These are phyloP conservation scores for Cucumis cinereus DNA, from an alignment of 306 rosid genomes.

Conservation along the genomic window DNA sequence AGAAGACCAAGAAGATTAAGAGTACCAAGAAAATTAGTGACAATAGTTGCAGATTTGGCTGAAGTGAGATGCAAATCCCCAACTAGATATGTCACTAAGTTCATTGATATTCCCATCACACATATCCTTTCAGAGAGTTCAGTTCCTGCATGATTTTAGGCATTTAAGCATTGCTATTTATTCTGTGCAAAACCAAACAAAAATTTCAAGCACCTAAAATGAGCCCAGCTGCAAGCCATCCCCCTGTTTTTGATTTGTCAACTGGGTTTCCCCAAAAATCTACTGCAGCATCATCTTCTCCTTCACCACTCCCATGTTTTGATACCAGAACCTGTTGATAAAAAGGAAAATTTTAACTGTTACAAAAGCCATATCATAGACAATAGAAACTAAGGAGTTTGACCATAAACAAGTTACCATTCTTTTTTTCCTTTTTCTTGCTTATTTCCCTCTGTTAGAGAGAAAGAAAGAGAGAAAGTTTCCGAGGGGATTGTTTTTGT, in stretches of 20 bases:
- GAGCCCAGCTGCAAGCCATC: slow-evolving; percentile 90
- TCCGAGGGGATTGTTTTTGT: neutral
- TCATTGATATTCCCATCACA: slow-evolving; percentile 84
- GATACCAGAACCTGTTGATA: slow-evolving; percentile 46
- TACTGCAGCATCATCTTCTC: slow-evolving; percentile 27
- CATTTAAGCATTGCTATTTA: neutral
- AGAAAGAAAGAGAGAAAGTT: slow-evolving; percentile 3
- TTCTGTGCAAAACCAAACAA: neutral
- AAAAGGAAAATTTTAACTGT: neutral
- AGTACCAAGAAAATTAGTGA: slow-evolving; percentile 84
- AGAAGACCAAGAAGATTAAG: slow-evolving; percentile 84
- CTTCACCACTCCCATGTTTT: slow-evolving; percentile 28
- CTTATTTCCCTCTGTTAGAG: neutral
- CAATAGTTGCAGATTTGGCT: slow-evolving; percentile 70
- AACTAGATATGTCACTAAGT: slow-evolving; percentile 77
- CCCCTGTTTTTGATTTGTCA: slow-evolving; percentile 63
- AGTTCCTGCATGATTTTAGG: slow-evolving; percentile 37
- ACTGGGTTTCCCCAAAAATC: slow-evolving; percentile 58
- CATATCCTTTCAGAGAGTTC: slow-evolving; percentile 88
- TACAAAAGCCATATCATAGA: neutral
- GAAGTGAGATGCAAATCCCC: slow-evolving; percentile 53
- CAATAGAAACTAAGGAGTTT: neutral
- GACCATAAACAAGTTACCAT: slow-evolving; percentile 39
- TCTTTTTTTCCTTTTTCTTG: slow-evolving; percentile 8
- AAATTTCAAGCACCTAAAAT: slow-evolving; percentile 48